These are phyloP conservation scores for Fraxinus cuspidata DNA, from an alignment of 257 asterid species.

Conservation along the genomic window DNA sequence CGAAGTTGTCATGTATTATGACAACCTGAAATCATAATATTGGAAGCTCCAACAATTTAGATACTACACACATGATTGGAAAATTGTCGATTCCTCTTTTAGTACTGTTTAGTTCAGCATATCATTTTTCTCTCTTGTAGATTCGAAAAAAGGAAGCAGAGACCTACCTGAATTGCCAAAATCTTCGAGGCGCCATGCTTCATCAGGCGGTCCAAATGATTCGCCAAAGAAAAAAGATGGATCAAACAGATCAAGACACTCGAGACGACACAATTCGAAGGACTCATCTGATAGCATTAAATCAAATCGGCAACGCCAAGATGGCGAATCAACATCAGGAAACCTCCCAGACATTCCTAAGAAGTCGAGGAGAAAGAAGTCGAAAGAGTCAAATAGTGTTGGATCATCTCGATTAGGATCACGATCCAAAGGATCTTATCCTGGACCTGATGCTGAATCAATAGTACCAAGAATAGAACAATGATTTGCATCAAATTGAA, in stretches of 20 bases:
- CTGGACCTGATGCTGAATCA: conserved; percentile 2
- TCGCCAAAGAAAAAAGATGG: conserved; percentile 46
- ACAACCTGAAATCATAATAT: neutral
- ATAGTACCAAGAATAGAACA: neutral
- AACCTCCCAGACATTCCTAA: conserved; percentile 45
- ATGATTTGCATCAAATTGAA: conserved; percentile 6
- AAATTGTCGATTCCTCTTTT: neutral
- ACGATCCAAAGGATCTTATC: conserved; percentile 30
- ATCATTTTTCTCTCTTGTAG: conserved; percentile 25
- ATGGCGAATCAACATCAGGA: conserved; percentile 34
- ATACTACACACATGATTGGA: no score
- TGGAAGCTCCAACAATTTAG: neutral
- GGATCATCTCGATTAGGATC: conserved; percentile 31
- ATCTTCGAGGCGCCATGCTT: conserved; percentile 50
- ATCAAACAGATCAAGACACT: conserved; percentile 36
- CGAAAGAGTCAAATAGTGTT: conserved; percentile 35
- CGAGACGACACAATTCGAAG: conserved; percentile 54
- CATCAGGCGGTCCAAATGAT: conserved; percentile 30
- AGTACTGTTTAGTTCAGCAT: neutral
- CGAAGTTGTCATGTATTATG: no score
- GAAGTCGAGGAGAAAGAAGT: conserved; percentile 47
- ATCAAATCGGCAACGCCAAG: conserved; percentile 32
- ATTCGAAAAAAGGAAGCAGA: conserved; percentile 43
- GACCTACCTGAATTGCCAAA: conserved; percentile 42
- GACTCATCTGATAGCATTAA: conserved; percentile 44